Conservation (phyloP, 1,284 basidiomycete species). For the Cryptococcus hybrid region DNA sequence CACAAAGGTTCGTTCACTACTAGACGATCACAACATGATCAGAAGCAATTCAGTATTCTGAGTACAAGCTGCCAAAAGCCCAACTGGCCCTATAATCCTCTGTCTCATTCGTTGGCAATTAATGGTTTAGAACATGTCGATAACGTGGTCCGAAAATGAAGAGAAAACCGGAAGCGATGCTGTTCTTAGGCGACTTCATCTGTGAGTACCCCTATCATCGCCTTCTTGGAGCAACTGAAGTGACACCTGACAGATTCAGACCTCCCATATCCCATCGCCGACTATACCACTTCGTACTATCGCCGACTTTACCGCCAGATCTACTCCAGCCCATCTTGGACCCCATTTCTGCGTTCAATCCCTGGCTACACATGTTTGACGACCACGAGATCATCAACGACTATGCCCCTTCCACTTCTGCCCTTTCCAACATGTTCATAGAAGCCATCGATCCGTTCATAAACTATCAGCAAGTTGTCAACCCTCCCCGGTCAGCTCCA, state of each 20-base stretch:
- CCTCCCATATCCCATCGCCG: slow-evolving; percentile 3
- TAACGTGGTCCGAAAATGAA: slow-evolving; percentile 1
- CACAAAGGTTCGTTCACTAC: slow-evolving; percentile 6
- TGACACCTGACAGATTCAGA: slow-evolving; percentile 5
- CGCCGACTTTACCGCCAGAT: slow-evolving; percentile 11
- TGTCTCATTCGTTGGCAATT: slow-evolving; percentile 4
- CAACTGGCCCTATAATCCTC: slow-evolving; percentile 11
- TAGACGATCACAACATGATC: background rate
- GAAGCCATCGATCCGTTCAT: slow-evolving; percentile 8
- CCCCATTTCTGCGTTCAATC: slow-evolving; percentile 2
- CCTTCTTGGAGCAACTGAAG: background rate
- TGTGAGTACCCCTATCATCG: slow-evolving; percentile 1
- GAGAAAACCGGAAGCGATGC: slow-evolving; percentile 6
- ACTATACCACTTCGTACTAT: slow-evolving; percentile 6
- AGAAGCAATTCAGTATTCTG: slow-evolving; percentile 4
- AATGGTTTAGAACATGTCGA: slow-evolving; percentile 6
- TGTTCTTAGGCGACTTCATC: slow-evolving; percentile 15
- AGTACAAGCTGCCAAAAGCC: slow-evolving; percentile 13
- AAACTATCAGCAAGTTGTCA: slow-evolving; percentile 7
- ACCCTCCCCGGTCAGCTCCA: slow-evolving; percentile 2
- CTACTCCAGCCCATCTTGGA: slow-evolving; percentile 14
- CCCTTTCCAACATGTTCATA: background rate
- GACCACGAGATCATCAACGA: slow-evolving; percentile 15
- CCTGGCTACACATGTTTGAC: slow-evolving; percentile 15
- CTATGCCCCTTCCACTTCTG: slow-evolving; percentile 2